phyloP scores from a whole-genome alignment of 2,329 filamentous ascomycete species.

The Colletotrichum sp. region DNA sequence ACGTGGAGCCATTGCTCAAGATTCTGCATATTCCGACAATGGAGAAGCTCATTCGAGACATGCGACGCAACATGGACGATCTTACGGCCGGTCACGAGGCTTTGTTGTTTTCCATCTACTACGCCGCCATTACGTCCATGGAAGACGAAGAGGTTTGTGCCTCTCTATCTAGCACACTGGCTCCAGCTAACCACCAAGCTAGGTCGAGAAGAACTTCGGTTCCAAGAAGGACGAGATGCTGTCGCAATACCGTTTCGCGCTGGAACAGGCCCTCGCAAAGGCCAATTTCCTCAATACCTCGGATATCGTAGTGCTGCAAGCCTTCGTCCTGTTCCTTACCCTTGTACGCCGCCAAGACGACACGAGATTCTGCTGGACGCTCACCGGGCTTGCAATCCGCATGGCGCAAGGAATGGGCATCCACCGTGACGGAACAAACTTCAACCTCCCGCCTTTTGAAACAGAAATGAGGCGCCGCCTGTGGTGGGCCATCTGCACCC shows the following conservation, averaged over 20 bases:
- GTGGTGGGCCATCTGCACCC: constrained; percentile 64
- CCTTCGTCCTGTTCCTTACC: constrained; percentile 60
- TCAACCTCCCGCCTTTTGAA: constrained; percentile 62
- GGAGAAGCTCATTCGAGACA: constrained; percentile 64
- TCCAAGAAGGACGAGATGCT: constrained; percentile 49
- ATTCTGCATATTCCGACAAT: constrained; percentile 73
- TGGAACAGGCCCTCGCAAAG: constrained; percentile 62
- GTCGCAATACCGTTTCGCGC: constrained; percentile 54
- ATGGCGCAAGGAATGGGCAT: constrained; percentile 66
- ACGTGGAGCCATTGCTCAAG: constrained; percentile 76
- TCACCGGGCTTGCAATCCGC: constrained; percentile 62
- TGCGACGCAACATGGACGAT: constrained; percentile 62
- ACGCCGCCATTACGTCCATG: constrained; percentile 62
- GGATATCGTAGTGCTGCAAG: constrained; percentile 62
- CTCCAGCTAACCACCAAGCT: neutral
- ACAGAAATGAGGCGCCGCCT: constrained; percentile 64
- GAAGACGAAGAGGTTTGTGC: constrained; percentile 60
- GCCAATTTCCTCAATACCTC: constrained; percentile 63
- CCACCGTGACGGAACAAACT: constrained; percentile 58
- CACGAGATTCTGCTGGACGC: constrained; percentile 63
- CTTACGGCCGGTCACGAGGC: constrained; percentile 64
- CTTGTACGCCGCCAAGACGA: constrained; percentile 52
- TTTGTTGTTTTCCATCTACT: constrained; percentile 69
- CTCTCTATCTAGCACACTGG: neutral
- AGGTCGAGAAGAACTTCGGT: constrained; percentile 45